A percentile compares a stretch with the other conserved stretches of the same genome.
These are phyloP conservation scores for Colletotrichum tamarilloi DNA, from an alignment of 2,329 filamentous ascomycete genomes.

Conservation along the genomic window DNA sequence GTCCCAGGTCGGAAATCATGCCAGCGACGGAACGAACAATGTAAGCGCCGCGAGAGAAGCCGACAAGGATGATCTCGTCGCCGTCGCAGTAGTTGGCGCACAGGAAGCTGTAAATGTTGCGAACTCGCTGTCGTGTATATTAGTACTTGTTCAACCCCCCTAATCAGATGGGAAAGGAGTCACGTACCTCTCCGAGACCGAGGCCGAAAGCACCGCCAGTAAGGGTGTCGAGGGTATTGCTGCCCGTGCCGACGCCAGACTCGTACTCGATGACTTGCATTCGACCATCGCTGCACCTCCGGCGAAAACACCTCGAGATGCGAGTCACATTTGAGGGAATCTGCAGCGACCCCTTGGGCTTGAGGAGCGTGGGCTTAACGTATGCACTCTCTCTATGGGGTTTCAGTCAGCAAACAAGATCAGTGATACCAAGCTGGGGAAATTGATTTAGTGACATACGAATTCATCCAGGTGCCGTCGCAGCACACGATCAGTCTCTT, in stretches of 20 bases:
- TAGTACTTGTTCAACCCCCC: background rate
- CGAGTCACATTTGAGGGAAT: conserved; percentile 71
- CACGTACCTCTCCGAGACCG: conserved; percentile 62
- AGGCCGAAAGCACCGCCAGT: conserved; percentile 66
- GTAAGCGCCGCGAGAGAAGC: conserved; percentile 69
- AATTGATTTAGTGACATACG: conserved; percentile 36
- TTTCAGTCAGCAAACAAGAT: conserved; percentile 4
- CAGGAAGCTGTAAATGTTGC: conserved; percentile 71
- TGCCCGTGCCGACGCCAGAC: conserved; percentile 68
- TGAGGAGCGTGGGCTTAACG: conserved; percentile 50
- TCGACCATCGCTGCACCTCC: conserved; percentile 60
- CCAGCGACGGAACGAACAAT: conserved; percentile 67
- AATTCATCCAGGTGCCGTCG: conserved; percentile 66
- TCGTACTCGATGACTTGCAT: conserved; percentile 72
- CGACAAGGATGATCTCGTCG: conserved; percentile 67
- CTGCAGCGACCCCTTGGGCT: conserved; percentile 55
- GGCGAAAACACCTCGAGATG: conserved; percentile 67
- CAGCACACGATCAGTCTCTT: conserved; percentile 65
- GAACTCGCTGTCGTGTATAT: conserved; percentile 56
- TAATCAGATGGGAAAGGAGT: background rate
- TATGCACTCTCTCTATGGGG: conserved; percentile 56
- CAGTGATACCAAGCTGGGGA: no score
- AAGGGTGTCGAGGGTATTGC: conserved; percentile 59
- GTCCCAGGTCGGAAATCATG: conserved; percentile 61
- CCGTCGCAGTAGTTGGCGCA: conserved; percentile 70